These are phyloP conservation scores for Zalaria obscura DNA, from an alignment of 2,329 filamentous ascomycete genomes.

Conservation along the genomic window DNA sequence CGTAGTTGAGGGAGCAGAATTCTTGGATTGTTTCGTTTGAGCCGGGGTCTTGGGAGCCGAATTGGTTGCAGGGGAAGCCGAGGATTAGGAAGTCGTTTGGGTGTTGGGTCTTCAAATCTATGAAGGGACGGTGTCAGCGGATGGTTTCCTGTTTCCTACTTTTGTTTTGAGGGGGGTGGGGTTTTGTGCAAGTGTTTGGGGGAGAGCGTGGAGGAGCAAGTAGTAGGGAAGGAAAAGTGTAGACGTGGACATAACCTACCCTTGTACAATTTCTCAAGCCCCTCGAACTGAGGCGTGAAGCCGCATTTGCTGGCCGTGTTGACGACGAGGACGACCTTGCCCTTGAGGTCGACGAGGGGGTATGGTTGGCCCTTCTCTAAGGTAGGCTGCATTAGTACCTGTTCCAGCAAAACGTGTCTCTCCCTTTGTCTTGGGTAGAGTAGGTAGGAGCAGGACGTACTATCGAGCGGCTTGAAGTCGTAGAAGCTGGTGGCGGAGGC, in stretches of 20 bases:
- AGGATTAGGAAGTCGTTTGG: conserved; percentile 71
- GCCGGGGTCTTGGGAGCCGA: conserved; percentile 79
- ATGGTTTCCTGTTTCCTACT: neutral
- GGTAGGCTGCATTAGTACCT: conserved; percentile 8
- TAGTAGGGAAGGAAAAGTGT: neutral
- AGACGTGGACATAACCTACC: conserved; percentile 6
- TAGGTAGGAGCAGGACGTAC: conserved; percentile 36
- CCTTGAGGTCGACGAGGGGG: conserved; percentile 57
- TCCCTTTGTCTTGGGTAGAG: conserved; percentile 3
- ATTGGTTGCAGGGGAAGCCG: conserved; percentile 98
- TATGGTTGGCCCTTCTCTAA: conserved; percentile 65
- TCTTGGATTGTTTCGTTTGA: conserved; percentile 47
- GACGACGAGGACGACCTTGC: conserved; percentile 89
- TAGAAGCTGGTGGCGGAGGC: conserved; percentile 59
- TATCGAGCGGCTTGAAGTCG: conserved; percentile 73
- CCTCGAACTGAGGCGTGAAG: conserved; percentile 90
- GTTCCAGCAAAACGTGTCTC: neutral
- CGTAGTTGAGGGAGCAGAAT: conserved; percentile 86
- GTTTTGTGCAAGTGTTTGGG: neutral
- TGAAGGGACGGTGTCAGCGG: neutral
- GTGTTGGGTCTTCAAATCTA: conserved; percentile 49
- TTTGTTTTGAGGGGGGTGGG: neutral
- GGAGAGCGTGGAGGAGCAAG: neutral
- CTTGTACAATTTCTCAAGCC: conserved; percentile 84
- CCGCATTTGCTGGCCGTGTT: conserved; percentile 99